Evolutionary conservation across 768 basidiomycete species (phyloP), one percentile per base, ranked within the genome.

Genomic region (Pholiota molesta): DNA sequence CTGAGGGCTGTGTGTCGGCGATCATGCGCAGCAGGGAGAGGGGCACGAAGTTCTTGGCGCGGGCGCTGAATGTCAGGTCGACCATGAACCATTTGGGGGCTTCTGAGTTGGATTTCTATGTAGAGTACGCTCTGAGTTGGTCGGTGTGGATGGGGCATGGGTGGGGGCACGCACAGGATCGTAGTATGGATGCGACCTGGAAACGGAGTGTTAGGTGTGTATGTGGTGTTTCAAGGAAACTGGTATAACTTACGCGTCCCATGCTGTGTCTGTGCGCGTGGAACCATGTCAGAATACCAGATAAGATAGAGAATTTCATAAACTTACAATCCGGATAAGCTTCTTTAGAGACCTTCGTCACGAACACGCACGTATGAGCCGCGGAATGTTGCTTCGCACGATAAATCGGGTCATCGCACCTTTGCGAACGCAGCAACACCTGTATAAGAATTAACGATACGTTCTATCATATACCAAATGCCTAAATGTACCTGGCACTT

Each of bases 1-100:
- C 66, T 3, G 74, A 59, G 42, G 68, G 61, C 5, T 78, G 62
- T 3, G 70, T 63, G 14, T 79, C 78, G 0, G 88, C 84, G 40
- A 96, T 83, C 54, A 81, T 76, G 28, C 88, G 86, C 45, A 98
- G 80, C 0, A 97, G 79, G 6, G 89, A 78, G 11, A 97, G 80
- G 2, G 95, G 89, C 11, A 97, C 83, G 57, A 94, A 94, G 75
- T 95, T 79, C 31, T 73, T 66, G 5, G 90, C 82, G 23, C 91
- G 86, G 6, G 83, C 77, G 16, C 74, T 67, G 72, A 96, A 95
- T 35, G 82, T 83, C 55, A 89, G 76, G 67, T 94, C 88, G 37
- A 95, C 91, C 95, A 98, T 98, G 78, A 82, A 95, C 95, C 95
- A 98, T 71, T 83, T 92, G 1, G 95, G 95, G 11, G 86, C 79